These are phyloP conservation scores for Spiromastix sp. DNA, from an alignment of 2,329 filamentous ascomycete species.

Conservation along the genomic window DNA sequence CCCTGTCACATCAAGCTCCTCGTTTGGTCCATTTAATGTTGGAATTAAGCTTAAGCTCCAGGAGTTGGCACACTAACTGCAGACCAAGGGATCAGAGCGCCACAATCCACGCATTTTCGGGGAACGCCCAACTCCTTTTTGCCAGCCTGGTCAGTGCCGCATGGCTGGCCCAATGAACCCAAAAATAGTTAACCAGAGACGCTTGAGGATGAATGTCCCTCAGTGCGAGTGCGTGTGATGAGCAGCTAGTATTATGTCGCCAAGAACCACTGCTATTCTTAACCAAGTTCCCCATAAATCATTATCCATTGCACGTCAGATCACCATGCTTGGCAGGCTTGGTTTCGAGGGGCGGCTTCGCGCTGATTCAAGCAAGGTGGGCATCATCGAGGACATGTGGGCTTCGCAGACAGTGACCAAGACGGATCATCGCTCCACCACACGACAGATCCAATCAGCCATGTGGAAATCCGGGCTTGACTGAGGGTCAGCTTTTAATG, in stretches of 20 bases:
- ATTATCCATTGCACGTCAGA: not conserved
- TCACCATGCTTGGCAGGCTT: not conserved
- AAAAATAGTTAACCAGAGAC: not conserved
- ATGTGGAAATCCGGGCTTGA: not conserved
- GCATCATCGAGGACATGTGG: not conserved
- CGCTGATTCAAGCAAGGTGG: too few relatives aligned
- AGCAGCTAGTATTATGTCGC: not conserved
- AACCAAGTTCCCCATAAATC: not conserved
- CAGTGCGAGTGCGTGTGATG: not conserved
- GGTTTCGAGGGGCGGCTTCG: not conserved
- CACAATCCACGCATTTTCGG: not conserved
- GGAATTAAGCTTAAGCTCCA: constrained; percentile 36
- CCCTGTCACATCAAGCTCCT: too few relatives aligned
- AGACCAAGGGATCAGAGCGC: constrained; percentile 24
- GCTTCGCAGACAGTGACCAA: not conserved
- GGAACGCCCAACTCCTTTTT: not conserved
- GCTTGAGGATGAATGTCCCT: not conserved
- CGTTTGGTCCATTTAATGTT: too few relatives aligned
- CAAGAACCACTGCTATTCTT: not conserved
- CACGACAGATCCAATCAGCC: not conserved
- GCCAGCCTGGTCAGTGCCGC: not conserved
- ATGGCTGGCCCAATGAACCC: not conserved
- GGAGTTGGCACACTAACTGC: constrained; percentile 24
- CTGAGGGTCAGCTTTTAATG: not conserved
- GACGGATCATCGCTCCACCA: not conserved